Percentiles rank a stretch among this genome's conserved stretches.
Conservation (phyloP, 1,284 basidiomycete species). For the Sporisorium exsertum region DNA sequence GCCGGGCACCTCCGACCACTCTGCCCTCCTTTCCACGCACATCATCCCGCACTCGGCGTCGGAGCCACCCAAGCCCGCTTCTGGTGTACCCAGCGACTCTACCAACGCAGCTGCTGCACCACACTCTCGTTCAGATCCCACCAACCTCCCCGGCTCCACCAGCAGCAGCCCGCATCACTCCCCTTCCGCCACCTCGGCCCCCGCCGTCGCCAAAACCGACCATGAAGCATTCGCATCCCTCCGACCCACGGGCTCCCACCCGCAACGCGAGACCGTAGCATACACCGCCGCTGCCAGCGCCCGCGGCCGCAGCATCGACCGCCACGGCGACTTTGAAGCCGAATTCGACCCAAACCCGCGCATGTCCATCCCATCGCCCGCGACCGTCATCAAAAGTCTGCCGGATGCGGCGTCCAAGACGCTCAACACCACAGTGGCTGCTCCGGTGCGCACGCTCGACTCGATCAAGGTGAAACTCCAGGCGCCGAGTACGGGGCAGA, state of each 20-base stretch:
- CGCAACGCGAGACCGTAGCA: slow-evolving; percentile 13
- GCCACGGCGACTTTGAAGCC: slow-evolving; percentile 16
- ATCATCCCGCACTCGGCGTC: slow-evolving; percentile 32
- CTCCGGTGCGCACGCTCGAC: slow-evolving; percentile 26
- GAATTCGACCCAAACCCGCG: slow-evolving; percentile 19
- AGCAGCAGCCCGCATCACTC: no score
- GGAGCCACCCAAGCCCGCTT: slow-evolving; percentile 19
- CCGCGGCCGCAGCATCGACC: slow-evolving; percentile 15
- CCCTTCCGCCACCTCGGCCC: slow-evolving; percentile 15
- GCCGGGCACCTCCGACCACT: slow-evolving; percentile 1
- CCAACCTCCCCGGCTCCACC: not conserved
- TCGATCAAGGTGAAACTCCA: slow-evolving; percentile 37
- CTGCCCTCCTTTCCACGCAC: slow-evolving; percentile 19
- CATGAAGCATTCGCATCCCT: slow-evolving; percentile 24
- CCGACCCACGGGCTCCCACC: slow-evolving; percentile 9
- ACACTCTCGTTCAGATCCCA: not conserved
- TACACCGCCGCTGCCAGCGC: slow-evolving; percentile 36
- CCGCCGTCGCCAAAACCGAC: slow-evolving; percentile 7
- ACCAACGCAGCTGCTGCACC: not conserved
- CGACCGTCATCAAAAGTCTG: slow-evolving; percentile 23
- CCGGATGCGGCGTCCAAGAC: slow-evolving; percentile 25
- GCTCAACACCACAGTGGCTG: slow-evolving; percentile 26
- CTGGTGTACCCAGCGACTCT: not conserved
- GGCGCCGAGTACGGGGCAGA: slow-evolving; percentile 25
- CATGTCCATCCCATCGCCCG: slow-evolving; percentile 15